phyloP scores from a whole-genome alignment of 2,329 filamentous ascomycete genomes.

The Acrocalymma vagum region DNA sequence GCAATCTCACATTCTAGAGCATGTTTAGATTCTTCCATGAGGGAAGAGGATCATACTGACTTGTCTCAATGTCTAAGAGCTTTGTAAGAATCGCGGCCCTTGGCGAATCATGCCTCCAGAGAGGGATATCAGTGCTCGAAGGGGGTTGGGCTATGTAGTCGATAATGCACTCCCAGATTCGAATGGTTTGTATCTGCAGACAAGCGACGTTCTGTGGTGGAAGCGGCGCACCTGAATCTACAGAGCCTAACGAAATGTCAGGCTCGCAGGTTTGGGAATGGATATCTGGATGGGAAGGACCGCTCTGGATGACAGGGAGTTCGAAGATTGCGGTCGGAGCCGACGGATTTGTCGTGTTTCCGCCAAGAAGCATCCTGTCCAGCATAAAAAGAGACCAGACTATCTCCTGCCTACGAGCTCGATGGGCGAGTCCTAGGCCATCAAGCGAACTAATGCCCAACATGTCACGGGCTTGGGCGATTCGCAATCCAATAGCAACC shows the following conservation, averaged over 20 bases:
- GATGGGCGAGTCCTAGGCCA: constrained; percentile 1
- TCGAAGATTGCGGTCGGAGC: constrained; percentile 3
- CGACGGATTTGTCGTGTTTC: constrained; percentile 7
- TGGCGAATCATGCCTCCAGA: constrained; percentile 14
- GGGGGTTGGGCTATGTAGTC: constrained; percentile 9
- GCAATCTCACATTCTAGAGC: constrained; percentile 8
- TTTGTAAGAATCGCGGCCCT: constrained; percentile 9
- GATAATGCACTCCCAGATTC: constrained; percentile 11
- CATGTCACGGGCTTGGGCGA: constrained; percentile 10
- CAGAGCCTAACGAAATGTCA: constrained; percentile 6
- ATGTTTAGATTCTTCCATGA: not conserved
- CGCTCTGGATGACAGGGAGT: constrained; percentile 7
- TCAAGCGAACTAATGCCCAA: constrained; percentile 2
- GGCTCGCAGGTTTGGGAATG: not conserved
- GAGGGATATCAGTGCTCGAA: constrained; percentile 6
- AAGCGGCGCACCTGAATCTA: constrained; percentile 6
- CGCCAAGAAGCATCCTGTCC: constrained; percentile 12
- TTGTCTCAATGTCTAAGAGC: constrained; percentile 10
- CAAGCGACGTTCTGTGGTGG: constrained; percentile 7
- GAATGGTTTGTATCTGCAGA: constrained; percentile 6
- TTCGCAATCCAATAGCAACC: constrained; percentile 6
- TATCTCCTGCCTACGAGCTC: constrained; percentile 11
- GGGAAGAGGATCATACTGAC: constrained; percentile 4
- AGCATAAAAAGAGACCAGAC: constrained; percentile 15
- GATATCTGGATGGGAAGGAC: constrained; percentile 8